Percentiles rank a stretch among this genome's conserved stretches.
phyloP scores from a whole-genome alignment of 208 protist species.

The Trypanosoma lewisi region DNA sequence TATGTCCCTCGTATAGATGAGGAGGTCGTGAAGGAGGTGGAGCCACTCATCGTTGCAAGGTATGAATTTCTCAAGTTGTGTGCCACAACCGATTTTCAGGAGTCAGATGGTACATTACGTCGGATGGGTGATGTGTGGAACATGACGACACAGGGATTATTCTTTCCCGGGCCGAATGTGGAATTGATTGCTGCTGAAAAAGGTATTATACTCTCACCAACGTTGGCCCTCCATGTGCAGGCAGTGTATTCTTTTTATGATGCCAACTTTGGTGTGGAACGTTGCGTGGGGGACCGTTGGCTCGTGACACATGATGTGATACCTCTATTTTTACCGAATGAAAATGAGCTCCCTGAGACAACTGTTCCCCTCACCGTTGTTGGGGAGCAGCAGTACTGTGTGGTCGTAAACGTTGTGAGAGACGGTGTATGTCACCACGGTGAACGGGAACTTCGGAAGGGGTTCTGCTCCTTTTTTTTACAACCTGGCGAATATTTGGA shows the following conservation, averaged over 20 bases:
- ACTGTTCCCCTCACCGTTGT: conserved; percentile 17
- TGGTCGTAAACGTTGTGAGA: conserved; percentile 17
- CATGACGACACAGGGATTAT: conserved; percentile 30
- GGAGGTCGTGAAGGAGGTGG: conserved; percentile 47
- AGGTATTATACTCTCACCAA: conserved; percentile 62
- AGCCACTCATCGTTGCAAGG: conserved; percentile 41
- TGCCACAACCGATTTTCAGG: conserved; percentile 31
- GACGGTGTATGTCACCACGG: conserved; percentile 21
- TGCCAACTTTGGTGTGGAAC: conserved; percentile 20
- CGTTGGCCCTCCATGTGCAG: conserved; percentile 74
- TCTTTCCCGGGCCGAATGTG: conserved; percentile 68
- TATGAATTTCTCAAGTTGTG: conserved; percentile 47
- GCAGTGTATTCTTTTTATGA: conserved; percentile 79
- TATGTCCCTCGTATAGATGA: conserved; percentile 79
- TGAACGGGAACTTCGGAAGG: conserved; percentile 28
- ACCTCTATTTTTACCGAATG: conserved; percentile 54
- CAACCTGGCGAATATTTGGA: conserved; percentile 57
- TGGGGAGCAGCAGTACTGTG: conserved; percentile 29
- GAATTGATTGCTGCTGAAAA: conserved; percentile 51
- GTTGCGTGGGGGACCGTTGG: conserved; percentile 65
- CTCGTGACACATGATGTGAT: conserved; percentile 65
- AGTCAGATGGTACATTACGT: conserved; percentile 30
- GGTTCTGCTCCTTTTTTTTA: conserved; percentile 58
- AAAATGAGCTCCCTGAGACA: conserved; percentile 53
- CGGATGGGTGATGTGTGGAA: conserved; percentile 43